Percentiles rank a stretch among this genome's conserved stretches.
Evolutionary conservation across 2,329 filamentous ascomycete species (phyloP).

Genomic region (Alternaria brassicae): DNA sequence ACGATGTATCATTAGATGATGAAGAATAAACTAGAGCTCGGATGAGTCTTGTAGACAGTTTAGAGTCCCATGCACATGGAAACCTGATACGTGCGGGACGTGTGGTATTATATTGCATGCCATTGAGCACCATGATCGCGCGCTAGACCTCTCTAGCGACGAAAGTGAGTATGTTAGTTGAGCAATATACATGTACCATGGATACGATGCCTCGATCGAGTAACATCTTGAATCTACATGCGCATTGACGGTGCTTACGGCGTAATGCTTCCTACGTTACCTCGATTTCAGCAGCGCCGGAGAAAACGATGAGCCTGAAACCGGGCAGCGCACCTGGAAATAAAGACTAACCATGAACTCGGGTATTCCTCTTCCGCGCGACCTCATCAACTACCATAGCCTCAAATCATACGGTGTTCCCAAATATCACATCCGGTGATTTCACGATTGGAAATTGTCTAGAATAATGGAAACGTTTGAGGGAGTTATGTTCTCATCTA

Average conservation of each 20-base stretch:
- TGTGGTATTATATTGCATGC: background rate
- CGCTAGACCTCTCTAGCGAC: constrained; percentile 2
- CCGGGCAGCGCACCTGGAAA: no score
- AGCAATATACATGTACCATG: background rate
- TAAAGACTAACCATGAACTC: no score
- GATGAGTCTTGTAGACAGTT: background rate
- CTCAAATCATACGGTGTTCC: no score
- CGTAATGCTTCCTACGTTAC: no score
- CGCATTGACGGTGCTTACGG: background rate
- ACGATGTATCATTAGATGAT: constrained; percentile 6
- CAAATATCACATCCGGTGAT: no score
- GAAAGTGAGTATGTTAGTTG: background rate
- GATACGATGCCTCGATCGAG: background rate
- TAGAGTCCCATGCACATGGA: background rate
- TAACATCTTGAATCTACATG: background rate
- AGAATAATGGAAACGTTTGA: no score
- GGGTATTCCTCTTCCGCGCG: no score
- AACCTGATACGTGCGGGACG: background rate
- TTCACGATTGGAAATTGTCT: no score
- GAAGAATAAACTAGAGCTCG: background rate
- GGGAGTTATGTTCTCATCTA: no score
- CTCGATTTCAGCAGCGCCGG: no score
- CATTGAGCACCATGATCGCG: constrained; percentile 17
- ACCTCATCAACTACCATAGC: no score
- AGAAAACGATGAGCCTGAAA: no score